Base-by-base conservation (phyloP, 1,284 basidiomycete species). In the Ceratobasidium sp. region DNA sequence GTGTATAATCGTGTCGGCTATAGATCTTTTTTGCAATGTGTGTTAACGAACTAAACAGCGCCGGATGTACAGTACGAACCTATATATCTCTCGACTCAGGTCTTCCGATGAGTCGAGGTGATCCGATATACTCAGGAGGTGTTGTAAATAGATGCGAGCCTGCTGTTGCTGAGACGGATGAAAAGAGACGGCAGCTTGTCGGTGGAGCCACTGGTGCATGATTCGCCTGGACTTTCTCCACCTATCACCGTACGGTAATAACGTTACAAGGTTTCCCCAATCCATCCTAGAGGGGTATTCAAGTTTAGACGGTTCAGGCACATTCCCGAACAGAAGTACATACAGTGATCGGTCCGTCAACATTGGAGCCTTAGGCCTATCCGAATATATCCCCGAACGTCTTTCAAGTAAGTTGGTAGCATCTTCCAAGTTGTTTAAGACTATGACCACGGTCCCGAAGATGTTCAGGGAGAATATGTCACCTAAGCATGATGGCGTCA, bases 211-310 rank as follows among this genome's bases (percentile, higher is more conserved):
- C 13, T 51, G n/a, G 26, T 66, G 15, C 63, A 77, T 67, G 42
- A 64, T 64, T 13, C 63, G 49, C 15, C 73, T 63, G 13, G 55
- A 53, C 53, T 67, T 77, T 26, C 53, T 77, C 73, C 73, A 76
- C 10, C 18, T 26, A 10, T 76, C 63, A n/a, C 51, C 64, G 26
- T 63, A 56, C 10, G 51, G 46, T 28, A 67, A 40, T 15, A 67
- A 64, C 26, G 26, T 61, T 18, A 67, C 63, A 15, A 76, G 53
- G 26, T 51, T 40, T 33, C 53, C 28, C 39, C 33, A 55, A 39
- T 76, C 28, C 49, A 76, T 40, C 26, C 73, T 76, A 23, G 7
- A 0, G 28, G 40, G 3, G 18, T 6, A 1, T 63, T 18, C 7
- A 33, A 51, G 13, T 15, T 53, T 6, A 18, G 18, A 53, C 18